A percentile compares a stretch with the other conserved stretches of the same genome.
These are phyloP conservation scores for Saccharomycopsis fermentans DNA, from an alignment of 805 yeast genomes.

Conservation along the genomic window DNA sequence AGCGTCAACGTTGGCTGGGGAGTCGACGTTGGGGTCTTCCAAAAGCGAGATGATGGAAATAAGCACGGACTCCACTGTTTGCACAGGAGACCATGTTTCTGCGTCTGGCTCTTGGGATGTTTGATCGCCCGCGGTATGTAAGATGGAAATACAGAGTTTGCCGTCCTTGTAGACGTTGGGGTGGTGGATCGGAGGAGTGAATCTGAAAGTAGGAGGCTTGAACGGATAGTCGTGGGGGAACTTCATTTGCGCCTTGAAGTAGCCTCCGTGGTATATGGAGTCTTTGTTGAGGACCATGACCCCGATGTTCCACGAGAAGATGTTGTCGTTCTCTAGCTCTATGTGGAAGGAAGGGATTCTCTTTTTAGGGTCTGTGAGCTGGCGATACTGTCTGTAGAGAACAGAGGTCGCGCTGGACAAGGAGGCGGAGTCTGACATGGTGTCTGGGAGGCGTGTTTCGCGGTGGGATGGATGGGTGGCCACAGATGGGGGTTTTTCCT, in stretches of 20 bases:
- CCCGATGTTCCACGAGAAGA: constrained; percentile 72
- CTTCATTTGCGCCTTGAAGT: constrained; percentile 86
- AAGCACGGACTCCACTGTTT: constrained; percentile 83
- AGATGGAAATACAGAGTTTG: constrained; percentile 80
- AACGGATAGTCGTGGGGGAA: constrained; percentile 89
- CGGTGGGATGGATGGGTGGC: too few species aligned
- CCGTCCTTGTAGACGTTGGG: constrained; percentile 96
- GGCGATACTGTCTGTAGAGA: constrained; percentile 86
- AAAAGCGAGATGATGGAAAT: constrained; percentile 82
- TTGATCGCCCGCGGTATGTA: constrained; percentile 86
- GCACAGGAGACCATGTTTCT: constrained; percentile 92
- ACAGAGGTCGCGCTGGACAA: constrained; percentile 54
- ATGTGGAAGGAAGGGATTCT: constrained; percentile 66
- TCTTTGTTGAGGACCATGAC: constrained; percentile 86
- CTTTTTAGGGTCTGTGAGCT: constrained; percentile 85
- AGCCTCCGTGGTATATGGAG: constrained; percentile 89
- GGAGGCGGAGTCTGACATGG: constrained; percentile 10
- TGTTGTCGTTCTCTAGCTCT: constrained; percentile 52
- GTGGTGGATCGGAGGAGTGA: constrained; percentile 88
- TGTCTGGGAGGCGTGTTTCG: too few species aligned
- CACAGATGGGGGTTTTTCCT: too few species aligned
- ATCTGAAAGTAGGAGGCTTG: constrained; percentile 85
- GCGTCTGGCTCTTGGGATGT: constrained; percentile 85
- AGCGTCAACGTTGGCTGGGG: constrained; percentile 96
- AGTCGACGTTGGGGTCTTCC: constrained; percentile 86